Evolutionary conservation across 1,284 basidiomycete species (phyloP).

Genomic region (Omphalotus olearius): DNA sequence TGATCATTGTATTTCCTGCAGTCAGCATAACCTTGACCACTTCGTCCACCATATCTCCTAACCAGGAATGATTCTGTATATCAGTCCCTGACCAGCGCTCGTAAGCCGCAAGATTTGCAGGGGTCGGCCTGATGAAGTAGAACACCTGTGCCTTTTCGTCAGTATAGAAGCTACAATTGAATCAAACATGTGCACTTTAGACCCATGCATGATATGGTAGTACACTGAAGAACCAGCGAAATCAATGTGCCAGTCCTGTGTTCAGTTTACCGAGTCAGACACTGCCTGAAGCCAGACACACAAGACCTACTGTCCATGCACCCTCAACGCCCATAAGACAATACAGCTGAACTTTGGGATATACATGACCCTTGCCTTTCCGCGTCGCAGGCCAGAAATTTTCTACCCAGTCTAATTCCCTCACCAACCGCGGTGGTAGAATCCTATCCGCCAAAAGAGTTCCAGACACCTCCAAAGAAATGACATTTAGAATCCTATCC

Average conservation of each 20-base stretch:
- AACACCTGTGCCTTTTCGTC: constrained; percentile 60
- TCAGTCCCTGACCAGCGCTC: constrained; percentile 89
- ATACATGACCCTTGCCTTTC: constrained; percentile 69
- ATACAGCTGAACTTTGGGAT: constrained; percentile 95
- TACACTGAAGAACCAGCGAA: constrained; percentile 95
- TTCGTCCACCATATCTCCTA: constrained; percentile 87
- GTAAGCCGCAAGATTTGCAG: constrained; percentile 85
- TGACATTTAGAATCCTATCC: constrained; percentile 88
- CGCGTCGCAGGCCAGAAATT: constrained; percentile 84
- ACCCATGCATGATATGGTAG: constrained; percentile 83
- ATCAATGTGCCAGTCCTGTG: constrained; percentile 93
- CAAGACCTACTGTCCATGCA: constrained; percentile 77
- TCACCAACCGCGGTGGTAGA: constrained; percentile 78
- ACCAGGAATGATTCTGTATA: constrained; percentile 83
- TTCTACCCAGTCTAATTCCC: constrained; percentile 96
- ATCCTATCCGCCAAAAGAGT: constrained; percentile 75
- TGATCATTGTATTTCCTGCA: constrained; percentile 94
- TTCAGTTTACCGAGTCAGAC: no score
- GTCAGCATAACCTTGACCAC: constrained; percentile 81
- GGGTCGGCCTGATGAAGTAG: constrained; percentile 91
- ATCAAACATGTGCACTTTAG: constrained; percentile 50
- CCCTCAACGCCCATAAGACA: constrained; percentile 87
- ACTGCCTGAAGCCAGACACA: no score
- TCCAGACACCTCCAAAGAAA: constrained; percentile 82
- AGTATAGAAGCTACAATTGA: constrained; percentile 13